Evolutionary conservation across 176 grass and related monocot species (phyloP).

Genomic region (Metroxylon sagu): DNA sequence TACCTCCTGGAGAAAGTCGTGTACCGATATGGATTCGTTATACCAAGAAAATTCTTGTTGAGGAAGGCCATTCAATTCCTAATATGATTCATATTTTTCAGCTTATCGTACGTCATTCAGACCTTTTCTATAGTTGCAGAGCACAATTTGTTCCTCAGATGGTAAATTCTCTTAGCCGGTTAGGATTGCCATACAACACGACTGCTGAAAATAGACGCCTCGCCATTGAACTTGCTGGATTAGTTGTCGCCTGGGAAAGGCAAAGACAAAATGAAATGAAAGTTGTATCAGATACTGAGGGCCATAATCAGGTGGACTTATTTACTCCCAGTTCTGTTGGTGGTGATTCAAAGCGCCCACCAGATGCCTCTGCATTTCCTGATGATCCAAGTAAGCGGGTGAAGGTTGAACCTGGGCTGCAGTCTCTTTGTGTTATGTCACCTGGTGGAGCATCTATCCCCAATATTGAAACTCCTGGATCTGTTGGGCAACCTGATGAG

Average conservation of each 20-base stretch:
- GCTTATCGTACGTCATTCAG: conserved; percentile 93
- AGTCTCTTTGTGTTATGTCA: conserved; percentile 89
- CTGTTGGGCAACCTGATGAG: conserved; percentile 79
- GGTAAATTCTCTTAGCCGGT: conserved; percentile 95
- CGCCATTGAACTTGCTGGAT: conserved; percentile 97
- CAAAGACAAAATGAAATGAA: conserved; percentile 94
- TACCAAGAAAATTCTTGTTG: conserved; percentile 96
- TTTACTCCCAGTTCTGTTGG: conserved; percentile 46
- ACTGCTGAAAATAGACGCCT: conserved; percentile 85
- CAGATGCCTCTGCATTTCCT: conserved; percentile 45
- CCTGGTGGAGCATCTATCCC: conserved; percentile 82
- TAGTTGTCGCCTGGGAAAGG: conserved; percentile 97
- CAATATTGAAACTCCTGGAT: conserved; percentile 90
- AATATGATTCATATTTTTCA: conserved; percentile 99
- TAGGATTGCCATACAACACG: conserved; percentile 93
- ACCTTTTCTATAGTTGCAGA: conserved; percentile 95
- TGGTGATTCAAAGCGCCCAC: conserved; percentile 53
- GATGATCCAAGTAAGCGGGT: conserved; percentile 97
- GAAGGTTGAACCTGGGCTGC: conserved; percentile 89
- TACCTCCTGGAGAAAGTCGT: conserved; percentile 86
- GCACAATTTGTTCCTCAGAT: conserved; percentile 99
- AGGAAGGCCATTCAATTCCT: conserved; percentile 99
- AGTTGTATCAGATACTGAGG: conserved; percentile 59
- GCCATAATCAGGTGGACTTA: conserved; percentile 52
- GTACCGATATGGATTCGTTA: conserved; percentile 99